phyloP scores from a whole-genome alignment of 169 alveolate species.

The Amoebophrya sp. region DNA sequence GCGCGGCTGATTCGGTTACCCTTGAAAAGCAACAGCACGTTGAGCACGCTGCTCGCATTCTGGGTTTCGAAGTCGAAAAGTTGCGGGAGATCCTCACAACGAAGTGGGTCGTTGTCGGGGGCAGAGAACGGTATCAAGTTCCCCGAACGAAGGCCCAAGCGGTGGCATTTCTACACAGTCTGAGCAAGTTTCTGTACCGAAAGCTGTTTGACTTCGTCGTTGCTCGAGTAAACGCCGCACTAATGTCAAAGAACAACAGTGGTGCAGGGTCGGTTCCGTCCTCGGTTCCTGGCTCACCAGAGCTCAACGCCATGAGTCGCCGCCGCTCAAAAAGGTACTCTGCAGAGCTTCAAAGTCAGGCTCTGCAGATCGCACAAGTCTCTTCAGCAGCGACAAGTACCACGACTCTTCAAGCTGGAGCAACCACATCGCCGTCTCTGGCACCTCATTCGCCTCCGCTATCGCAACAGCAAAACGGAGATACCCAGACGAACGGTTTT shows the following conservation, averaged over 20 bases:
- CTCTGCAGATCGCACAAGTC: no score
- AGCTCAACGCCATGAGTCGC: no score
- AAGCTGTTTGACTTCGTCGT: not conserved
- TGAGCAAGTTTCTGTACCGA: slow-evolving; percentile 11
- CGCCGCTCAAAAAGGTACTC: no score
- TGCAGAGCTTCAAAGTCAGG: no score
- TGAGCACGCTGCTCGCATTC: not conserved
- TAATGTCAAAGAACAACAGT: not conserved
- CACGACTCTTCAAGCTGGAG: no score
- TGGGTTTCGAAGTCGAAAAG: not conserved
- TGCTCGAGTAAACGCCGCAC: not conserved
- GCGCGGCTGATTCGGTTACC: not conserved
- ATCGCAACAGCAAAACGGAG: no score
- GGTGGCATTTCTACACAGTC: not conserved
- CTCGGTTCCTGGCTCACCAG: no score
- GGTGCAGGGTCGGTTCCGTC: not conserved
- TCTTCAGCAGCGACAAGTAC: no score
- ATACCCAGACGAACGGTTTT: no score
- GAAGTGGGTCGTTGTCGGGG: slow-evolving; percentile 1
- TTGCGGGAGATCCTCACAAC: not conserved
- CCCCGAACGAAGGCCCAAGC: not conserved
- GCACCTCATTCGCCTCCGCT: no score
- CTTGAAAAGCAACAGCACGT: not conserved
- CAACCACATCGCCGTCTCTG: not conserved
- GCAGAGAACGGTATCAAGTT: not conserved